Conservation (phyloP, 2,329 filamentous ascomycete genomes). For the Colletotrichum cordylinicola region DNA sequence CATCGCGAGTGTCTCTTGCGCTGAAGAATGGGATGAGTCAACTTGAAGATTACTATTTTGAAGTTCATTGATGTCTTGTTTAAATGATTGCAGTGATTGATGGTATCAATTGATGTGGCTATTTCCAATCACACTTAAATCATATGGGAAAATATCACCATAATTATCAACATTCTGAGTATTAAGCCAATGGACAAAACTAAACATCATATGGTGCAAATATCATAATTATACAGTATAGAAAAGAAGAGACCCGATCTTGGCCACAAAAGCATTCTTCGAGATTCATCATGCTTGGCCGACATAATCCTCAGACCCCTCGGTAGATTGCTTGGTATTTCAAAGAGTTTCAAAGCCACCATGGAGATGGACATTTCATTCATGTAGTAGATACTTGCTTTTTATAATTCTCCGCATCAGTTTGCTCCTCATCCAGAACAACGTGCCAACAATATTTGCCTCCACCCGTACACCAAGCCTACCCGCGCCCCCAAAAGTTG, state of each 20-base stretch:
- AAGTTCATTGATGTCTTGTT: not conserved
- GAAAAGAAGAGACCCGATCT: too few species aligned
- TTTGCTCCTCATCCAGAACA: not conserved
- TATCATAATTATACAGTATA: too few species aligned
- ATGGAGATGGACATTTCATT: not conserved
- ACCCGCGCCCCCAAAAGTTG: not conserved
- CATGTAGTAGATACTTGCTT: not conserved
- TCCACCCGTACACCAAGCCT: not conserved
- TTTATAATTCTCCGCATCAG: not conserved
- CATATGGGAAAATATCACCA: not conserved
- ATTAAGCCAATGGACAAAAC: not conserved
- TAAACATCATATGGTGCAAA: not conserved
- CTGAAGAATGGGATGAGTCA: not conserved
- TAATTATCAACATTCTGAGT: rapidly evolving
- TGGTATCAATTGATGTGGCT: rapidly evolving
- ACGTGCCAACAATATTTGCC: not conserved
- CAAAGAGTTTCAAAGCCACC: not conserved
- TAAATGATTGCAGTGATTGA: not conserved
- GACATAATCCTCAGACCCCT: not conserved
- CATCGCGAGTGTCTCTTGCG: not conserved
- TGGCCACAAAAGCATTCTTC: too few species aligned
- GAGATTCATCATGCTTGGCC: not conserved
- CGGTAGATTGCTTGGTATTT: not conserved
- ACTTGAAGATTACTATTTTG: not conserved
- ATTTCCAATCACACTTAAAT: not conserved